Evolutionary conservation across 305 asterid genomes (phyloP).

Genomic region (Fraxinus greggii): DNA sequence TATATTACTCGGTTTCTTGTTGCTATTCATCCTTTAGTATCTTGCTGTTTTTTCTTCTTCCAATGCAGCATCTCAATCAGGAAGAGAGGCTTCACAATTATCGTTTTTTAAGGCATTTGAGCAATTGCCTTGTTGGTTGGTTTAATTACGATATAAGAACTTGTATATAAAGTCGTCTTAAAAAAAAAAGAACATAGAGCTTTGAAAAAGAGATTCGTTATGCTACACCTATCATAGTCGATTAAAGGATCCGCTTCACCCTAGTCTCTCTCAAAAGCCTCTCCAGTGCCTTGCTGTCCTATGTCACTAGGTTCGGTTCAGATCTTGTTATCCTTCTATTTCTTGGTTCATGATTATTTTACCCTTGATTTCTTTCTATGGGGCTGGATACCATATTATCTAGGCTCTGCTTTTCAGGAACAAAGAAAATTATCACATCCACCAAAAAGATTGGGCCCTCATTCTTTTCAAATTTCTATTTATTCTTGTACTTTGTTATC

Average conservation of each 20-base stretch:
- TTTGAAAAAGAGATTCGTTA: neutral
- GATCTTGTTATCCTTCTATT: neutral
- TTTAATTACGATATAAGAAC: neutral
- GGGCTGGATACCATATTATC: conserved; percentile 41
- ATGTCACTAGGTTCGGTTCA: neutral
- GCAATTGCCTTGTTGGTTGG: neutral
- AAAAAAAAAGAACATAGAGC: neutral
- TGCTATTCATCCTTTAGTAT: neutral
- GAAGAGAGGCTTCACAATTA: neutral
- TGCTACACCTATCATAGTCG: neutral
- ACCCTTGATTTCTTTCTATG: neutral
- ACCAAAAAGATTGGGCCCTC: conserved; percentile 25
- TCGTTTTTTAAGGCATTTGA: neutral
- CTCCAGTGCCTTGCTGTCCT: neutral
- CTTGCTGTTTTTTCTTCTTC: neutral
- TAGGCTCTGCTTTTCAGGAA: conserved; percentile 56
- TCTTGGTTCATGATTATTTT: neutral
- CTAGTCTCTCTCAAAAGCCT: neutral
- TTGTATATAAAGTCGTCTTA: neutral
- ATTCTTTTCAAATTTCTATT: conserved; percentile 5
- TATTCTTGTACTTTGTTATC: neutral
- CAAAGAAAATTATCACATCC: conserved; percentile 26
- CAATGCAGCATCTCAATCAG: neutral
- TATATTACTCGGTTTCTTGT: neutral
- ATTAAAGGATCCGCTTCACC: neutral